Evolutionary conservation across 352 stramenopile genomes (phyloP), one percentile per base, ranked within the genome.

Genomic region (Peronospora destructor): DNA sequence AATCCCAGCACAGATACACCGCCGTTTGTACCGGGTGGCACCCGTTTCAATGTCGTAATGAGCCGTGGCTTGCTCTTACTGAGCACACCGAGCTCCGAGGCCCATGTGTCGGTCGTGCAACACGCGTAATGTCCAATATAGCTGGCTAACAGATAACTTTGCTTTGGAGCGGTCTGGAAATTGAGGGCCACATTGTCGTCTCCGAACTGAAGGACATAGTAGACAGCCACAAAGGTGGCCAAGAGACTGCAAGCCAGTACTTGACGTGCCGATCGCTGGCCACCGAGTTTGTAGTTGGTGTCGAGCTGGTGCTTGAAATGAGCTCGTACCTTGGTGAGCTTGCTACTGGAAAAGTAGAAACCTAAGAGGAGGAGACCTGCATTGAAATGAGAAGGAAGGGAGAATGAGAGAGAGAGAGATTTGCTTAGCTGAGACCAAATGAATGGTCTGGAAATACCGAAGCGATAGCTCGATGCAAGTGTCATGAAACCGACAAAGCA

Each of bases 51-150:
- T 30, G 71, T 82, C 34, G 90, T 97, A 50, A 98, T 84, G 29
- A 98, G 71, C 32, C 91, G 53, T 0, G 94, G 94, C 13, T 62
- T 41, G 39, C 58, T 71, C 35, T 66, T 68, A 39, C 76, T 86
- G 0, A 98, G 68, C 23, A 98, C 94, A 6, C 93, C 94, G 6
- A 98, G 67, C 62, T 98, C 94, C 1, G 86, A 97, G n/a, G 92
- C 90, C 77, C 94, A 95, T 12, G 94, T 98, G 64, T 98, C 93
- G 0, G 81, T 92, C 6, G 91, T 71, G 42, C 84, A 97, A 35
- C 85, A 97, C 3, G 92, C 90, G 61, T 98, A 97, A 61, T 98
- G 92, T 9, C 86, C 87, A 10, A 97, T 76, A 57, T 94, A 93
- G 28, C 70, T 85, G 50, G 77, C 61, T 25, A 91, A 45, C 19